These are phyloP conservation scores for Dactylonectria estremocensis DNA, from an alignment of 2,329 filamentous ascomycete genomes.

Conservation along the genomic window DNA sequence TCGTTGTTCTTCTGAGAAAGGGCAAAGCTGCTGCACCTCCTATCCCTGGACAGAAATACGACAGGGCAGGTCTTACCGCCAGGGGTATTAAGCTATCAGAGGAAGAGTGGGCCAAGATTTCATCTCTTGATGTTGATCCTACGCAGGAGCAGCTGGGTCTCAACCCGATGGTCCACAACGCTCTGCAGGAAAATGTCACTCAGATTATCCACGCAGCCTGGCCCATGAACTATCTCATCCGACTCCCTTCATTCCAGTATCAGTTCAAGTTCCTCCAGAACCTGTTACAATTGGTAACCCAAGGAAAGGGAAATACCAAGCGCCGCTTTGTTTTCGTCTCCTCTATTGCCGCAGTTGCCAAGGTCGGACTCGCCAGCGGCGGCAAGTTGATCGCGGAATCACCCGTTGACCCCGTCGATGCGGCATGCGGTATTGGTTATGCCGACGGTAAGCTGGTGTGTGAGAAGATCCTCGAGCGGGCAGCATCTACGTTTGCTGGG, in stretches of 20 bases:
- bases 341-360: slow-evolving; percentile 49
- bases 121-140: slow-evolving; percentile 36
- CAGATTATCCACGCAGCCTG: slow-evolving; percentile 44
- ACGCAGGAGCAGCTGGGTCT: slow-evolving; percentile 35
- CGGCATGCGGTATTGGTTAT: slow-evolving; percentile 40
- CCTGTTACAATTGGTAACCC: slow-evolving; percentile 35
- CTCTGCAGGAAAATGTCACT: slow-evolving; percentile 32
- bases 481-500: slow-evolving; percentile 16
- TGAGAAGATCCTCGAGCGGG: slow-evolving; percentile 40
- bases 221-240: slow-evolving; percentile 46
- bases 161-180: slow-evolving; percentile 22
- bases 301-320: slow-evolving; percentile 29
- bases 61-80: slow-evolving; percentile 22
- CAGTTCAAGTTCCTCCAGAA: slow-evolving; percentile 41
- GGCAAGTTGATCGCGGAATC: slow-evolving; percentile 32
- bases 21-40: slow-evolving; percentile 7
- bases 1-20: slow-evolving; percentile 27
- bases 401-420: slow-evolving; percentile 30
- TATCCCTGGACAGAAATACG: slow-evolving; percentile 10
- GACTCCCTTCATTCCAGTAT: slow-evolving; percentile 36
- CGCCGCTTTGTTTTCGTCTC: slow-evolving; percentile 49
- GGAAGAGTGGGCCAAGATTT: slow-evolving; percentile 33
- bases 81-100: slow-evolving; percentile 29
- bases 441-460: slow-evolving; percentile 44
- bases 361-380: slow-evolving; percentile 21